Conservation (phyloP, 2,329 filamentous ascomycete species). For the Arthrobotrys entomopaga region DNA sequence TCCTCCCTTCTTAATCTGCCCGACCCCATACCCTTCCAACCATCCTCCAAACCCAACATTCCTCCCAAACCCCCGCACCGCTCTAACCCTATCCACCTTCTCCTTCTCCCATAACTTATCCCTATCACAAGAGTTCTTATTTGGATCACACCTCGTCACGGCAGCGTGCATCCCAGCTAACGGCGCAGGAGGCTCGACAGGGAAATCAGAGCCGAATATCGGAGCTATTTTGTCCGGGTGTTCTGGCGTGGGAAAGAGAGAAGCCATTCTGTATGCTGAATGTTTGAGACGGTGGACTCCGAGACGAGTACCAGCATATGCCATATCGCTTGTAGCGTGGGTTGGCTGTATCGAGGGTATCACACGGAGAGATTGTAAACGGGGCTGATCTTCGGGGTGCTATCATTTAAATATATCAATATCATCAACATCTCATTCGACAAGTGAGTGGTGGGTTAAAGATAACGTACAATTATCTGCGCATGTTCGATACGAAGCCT, state of each 20-base stretch:
- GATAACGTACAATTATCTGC: conserved; percentile 68
- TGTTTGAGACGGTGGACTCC: conserved; percentile 67
- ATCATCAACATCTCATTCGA: neutral
- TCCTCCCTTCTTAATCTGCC: conserved; percentile 70
- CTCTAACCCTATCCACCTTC: conserved; percentile 69
- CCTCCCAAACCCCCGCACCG: conserved; percentile 71
- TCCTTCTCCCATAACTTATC: conserved; percentile 71
- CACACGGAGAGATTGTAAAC: conserved; percentile 70
- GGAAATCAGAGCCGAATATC: conserved; percentile 76
- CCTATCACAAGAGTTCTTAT: conserved; percentile 62
- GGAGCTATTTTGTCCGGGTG: neutral
- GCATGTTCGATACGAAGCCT: conserved; percentile 77
- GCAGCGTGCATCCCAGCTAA: conserved; percentile 77
- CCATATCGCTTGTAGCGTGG: conserved; percentile 77
- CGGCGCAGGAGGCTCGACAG: conserved; percentile 75
- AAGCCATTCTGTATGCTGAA: conserved; percentile 75
- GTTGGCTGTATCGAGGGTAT: conserved; percentile 77
- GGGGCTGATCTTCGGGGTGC: conserved; percentile 69
- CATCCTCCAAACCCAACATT: conserved; percentile 71
- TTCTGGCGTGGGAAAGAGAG: conserved; percentile 66
- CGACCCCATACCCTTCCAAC: conserved; percentile 68
- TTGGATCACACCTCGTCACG: conserved; percentile 70
- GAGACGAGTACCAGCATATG: conserved; percentile 72
- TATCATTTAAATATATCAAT: neutral
- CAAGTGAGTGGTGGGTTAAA: no score